Evolutionary conservation across 1,284 basidiomycete species (phyloP).

Genomic region (Tremellales sp.): DNA sequence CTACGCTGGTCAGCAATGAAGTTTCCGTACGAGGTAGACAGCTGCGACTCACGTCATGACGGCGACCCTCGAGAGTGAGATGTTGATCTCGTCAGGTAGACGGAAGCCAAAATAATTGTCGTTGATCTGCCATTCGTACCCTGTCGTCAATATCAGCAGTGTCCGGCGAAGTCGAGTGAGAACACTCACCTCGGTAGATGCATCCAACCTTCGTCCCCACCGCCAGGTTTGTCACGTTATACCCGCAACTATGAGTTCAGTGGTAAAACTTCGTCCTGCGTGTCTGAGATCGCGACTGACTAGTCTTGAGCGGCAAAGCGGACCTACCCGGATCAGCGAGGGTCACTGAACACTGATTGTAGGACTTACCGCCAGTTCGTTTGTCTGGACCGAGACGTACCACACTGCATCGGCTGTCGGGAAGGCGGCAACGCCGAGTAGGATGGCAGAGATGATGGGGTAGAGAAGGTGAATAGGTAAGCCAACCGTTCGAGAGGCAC

Average conservation of each 20-base stretch:
- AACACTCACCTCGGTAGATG: conserved; percentile 28
- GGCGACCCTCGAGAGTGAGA: conserved; percentile 22
- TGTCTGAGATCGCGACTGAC: conserved; percentile 7
- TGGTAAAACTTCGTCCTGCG: not conserved
- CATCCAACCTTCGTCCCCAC: conserved; percentile 31
- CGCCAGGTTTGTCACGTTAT: conserved; percentile 33
- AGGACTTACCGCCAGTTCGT: conserved; percentile 15
- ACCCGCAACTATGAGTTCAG: conserved; percentile 23
- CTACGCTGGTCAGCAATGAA: not conserved
- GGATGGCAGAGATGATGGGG: conserved; percentile 24
- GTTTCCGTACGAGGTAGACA: not conserved
- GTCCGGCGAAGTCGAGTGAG: no score
- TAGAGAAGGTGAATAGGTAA: conserved; percentile 36
- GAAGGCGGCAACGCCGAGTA: conserved; percentile 33
- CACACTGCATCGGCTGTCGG: conserved; percentile 30
- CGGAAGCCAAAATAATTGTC: conserved; percentile 30
- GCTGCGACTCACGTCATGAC: conserved; percentile 10
- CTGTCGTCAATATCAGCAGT: no score
- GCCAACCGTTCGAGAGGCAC: conserved; percentile 26
- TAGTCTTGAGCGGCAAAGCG: conserved; percentile 31
- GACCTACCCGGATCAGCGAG: conserved; percentile 8
- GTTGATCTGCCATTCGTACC: conserved; percentile 32
- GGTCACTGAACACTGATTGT: not conserved
- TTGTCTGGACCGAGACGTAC: conserved; percentile 28
- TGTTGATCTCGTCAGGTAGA: conserved; percentile 27